Percentiles rank a stretch among this genome's conserved stretches.
phyloP scores from a whole-genome alignment of 768 basidiomycete species.

The Termitomyces sp. region DNA sequence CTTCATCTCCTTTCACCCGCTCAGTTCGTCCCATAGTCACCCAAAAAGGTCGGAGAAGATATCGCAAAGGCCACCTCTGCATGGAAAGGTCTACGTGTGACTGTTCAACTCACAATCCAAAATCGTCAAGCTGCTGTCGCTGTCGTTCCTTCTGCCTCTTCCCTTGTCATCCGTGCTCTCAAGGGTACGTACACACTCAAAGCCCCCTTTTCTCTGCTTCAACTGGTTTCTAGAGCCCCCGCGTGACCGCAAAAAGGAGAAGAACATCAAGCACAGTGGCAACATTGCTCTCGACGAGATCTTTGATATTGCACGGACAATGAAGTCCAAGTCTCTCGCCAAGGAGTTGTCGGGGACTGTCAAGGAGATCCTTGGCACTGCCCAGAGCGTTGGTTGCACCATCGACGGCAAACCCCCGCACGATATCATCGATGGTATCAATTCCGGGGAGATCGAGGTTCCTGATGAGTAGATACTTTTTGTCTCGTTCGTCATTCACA shows the following conservation, averaged over 20 bases:
- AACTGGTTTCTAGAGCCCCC: slow-evolving; percentile 69
- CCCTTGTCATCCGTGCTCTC: slow-evolving; percentile 95
- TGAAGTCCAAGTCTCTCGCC: slow-evolving; percentile 90
- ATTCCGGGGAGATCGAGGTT: slow-evolving; percentile 79
- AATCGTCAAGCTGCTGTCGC: slow-evolving; percentile 98
- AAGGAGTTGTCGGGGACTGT: slow-evolving; percentile 85
- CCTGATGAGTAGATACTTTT: slow-evolving; percentile 67
- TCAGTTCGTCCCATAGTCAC: slow-evolving; percentile 57
- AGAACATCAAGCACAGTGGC: slow-evolving; percentile 98
- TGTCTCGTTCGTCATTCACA: slow-evolving; percentile 19
- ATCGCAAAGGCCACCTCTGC: slow-evolving; percentile 97
- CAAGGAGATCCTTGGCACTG: slow-evolving; percentile 98
- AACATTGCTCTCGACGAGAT: slow-evolving; percentile 94
- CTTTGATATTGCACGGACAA: slow-evolving; percentile 90
- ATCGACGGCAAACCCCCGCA: slow-evolving; percentile 91
- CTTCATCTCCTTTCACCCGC: slow-evolving; percentile 10
- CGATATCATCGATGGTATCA: slow-evolving; percentile 85
- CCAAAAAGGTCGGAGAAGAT: slow-evolving; percentile 99
- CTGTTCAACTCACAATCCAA: slow-evolving; percentile 98
- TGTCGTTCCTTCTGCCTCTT: slow-evolving; percentile 95
- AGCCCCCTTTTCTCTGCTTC: not conserved
- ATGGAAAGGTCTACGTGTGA: slow-evolving; percentile 99
- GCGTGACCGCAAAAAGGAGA: slow-evolving; percentile 99
- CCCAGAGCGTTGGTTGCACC: slow-evolving; percentile 95
- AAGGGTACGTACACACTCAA: slow-evolving; percentile 68